Evolutionary conservation across 179 eudicot species (phyloP).

Genomic region (Actinidia chinensis): DNA sequence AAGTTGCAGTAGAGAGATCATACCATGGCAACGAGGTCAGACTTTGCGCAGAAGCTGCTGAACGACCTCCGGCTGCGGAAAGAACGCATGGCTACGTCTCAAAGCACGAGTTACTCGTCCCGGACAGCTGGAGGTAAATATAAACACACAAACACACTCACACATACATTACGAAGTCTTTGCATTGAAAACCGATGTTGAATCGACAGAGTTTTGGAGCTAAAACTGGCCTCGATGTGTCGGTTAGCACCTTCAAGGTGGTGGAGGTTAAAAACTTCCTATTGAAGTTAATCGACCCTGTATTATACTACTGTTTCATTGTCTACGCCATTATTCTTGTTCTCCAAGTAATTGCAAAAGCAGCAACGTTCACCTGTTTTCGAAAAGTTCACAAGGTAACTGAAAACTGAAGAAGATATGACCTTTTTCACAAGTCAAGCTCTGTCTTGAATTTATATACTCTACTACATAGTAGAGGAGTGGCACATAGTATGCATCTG

Average conservation of each 20-base stretch:
- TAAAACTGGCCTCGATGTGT: not conserved
- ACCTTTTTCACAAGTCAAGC: not conserved
- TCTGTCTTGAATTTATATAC: not conserved
- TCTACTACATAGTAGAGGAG: not conserved
- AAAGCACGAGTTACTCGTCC: conserved; percentile 37
- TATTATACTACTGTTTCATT: not conserved
- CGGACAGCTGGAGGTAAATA: conserved; percentile 39
- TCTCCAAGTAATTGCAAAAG: conserved; percentile 19
- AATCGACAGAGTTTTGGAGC: not conserved
- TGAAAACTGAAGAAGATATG: not conserved
- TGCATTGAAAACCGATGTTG: not conserved
- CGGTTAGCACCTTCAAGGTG: not conserved
- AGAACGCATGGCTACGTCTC: conserved; percentile 63
- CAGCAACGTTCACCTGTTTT: not conserved
- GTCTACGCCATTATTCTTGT: conserved; percentile 2
- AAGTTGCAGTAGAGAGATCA: not conserved
- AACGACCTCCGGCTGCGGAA: conserved; percentile 67
- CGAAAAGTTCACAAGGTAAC: not conserved
- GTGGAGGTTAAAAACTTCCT: not conserved
- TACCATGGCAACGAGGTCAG: conserved; percentile 54
- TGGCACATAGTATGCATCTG: not conserved
- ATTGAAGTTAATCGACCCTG: not conserved
- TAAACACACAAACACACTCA: not conserved
- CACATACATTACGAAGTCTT: not conserved
- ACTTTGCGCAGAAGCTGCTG: conserved; percentile 88